Conservation (phyloP, 495 filamentous ascomycete species). For the Penicillium cinerascens region DNA sequence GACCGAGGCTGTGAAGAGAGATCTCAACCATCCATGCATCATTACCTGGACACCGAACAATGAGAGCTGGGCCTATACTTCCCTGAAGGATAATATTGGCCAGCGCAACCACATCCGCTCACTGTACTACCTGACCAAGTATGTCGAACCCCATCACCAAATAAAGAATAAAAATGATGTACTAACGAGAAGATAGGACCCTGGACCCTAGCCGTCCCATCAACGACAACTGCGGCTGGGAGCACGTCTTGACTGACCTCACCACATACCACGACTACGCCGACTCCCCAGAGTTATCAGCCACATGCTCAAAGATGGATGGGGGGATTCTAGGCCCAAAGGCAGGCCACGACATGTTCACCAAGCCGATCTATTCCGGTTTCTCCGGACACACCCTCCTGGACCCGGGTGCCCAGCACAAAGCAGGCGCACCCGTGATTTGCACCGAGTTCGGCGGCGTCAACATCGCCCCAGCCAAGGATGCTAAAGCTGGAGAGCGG, state of each 20-base stretch:
- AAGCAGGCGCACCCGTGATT: slow-evolving; percentile 50
- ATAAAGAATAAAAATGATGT: not conserved
- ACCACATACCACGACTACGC: slow-evolving; percentile 61
- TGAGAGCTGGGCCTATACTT: slow-evolving; percentile 58
- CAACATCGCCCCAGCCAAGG: slow-evolving; percentile 49
- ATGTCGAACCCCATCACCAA: slow-evolving; percentile 10
- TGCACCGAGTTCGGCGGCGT: slow-evolving; percentile 60
- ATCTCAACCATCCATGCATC: slow-evolving; percentile 58
- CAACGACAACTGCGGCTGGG: slow-evolving; percentile 66
- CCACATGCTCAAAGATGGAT: slow-evolving; percentile 42
- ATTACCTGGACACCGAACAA: slow-evolving; percentile 62
- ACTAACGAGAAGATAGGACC: slow-evolving; percentile 23
- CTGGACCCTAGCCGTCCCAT: slow-evolving; percentile 56
- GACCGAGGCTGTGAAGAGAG: slow-evolving; percentile 51
- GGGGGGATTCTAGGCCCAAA: slow-evolving; percentile 45
- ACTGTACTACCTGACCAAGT: slow-evolving; percentile 59
- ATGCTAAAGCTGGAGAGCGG: slow-evolving; percentile 20
- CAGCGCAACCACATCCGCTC: slow-evolving; percentile 57
- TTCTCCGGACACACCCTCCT: slow-evolving; percentile 18
- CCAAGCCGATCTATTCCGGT: slow-evolving; percentile 32
- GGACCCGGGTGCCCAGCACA: slow-evolving; percentile 44
- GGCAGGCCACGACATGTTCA: slow-evolving; percentile 45
- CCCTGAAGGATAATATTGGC: slow-evolving; percentile 45
- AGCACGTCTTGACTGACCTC: slow-evolving; percentile 55
- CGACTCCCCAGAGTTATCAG: slow-evolving; percentile 45